Conservation (phyloP, 1,284 basidiomycete genomes). For the Coriolopsis trogii region DNA sequence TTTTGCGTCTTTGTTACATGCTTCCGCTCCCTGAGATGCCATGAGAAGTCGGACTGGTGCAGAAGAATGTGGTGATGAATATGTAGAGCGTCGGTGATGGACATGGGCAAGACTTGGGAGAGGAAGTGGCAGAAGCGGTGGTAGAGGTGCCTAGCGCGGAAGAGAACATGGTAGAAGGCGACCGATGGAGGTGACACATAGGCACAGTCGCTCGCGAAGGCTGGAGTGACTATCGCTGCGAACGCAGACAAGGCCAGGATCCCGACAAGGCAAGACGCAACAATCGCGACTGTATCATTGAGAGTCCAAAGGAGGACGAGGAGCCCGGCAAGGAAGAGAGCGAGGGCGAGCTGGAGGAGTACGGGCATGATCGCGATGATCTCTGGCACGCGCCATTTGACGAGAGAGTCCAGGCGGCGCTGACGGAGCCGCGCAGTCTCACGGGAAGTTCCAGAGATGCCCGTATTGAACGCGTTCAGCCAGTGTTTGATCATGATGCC, state of each 20-base stretch:
- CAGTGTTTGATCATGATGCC: constrained; percentile 25
- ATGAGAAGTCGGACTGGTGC: too few species aligned
- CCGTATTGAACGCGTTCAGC: constrained; percentile 7
- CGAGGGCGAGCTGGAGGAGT: constrained; percentile 26
- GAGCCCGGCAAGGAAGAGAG: constrained; percentile 23
- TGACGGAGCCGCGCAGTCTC: constrained; percentile 20
- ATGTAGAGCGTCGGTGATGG: too few species aligned
- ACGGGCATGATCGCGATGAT: constrained; percentile 27
- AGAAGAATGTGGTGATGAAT: too few species aligned
- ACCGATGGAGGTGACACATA: constrained; percentile 24
- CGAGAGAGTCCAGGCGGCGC: constrained; percentile 25
- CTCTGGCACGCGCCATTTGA: constrained; percentile 24
- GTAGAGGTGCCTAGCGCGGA: too few species aligned
- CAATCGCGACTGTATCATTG: constrained; percentile 17
- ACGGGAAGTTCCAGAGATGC: constrained; percentile 2
- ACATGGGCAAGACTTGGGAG: too few species aligned
- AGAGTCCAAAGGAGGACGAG: constrained; percentile 25
- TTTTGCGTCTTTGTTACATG: too few species aligned
- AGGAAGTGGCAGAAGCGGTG: too few species aligned
- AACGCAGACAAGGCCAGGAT: constrained; percentile 1
- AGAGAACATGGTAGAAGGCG: constrained; percentile 1
- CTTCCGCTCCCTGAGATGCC: too few species aligned
- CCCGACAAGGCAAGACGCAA: constrained; percentile 11
- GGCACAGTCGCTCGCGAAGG: constrained; percentile 15
- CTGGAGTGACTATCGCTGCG: constrained; percentile 16